phyloP scores from a whole-genome alignment of 1,139 yeast genomes.

The Suhomyces terraborum region DNA sequence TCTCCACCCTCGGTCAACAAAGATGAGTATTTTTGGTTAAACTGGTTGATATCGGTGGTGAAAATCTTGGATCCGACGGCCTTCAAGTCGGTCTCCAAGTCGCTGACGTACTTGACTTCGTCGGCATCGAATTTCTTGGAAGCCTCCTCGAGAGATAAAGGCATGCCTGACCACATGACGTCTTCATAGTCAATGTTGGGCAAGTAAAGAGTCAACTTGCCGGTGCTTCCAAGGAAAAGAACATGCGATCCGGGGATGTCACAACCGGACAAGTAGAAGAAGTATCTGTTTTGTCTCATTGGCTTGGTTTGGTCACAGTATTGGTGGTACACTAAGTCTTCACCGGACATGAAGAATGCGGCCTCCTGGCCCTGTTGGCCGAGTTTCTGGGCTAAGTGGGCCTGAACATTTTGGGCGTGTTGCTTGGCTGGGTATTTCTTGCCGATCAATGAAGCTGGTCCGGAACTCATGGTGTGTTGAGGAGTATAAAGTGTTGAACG shows the following conservation, averaged over 20 bases:
- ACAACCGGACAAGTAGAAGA: conserved; percentile 85
- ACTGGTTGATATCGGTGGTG: conserved; percentile 49
- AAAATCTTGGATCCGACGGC: conserved; percentile 25
- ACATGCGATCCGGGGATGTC: conserved; percentile 77
- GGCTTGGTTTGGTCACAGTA: conserved; percentile 81
- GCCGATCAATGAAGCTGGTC: conserved; percentile 18
- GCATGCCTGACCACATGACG: conserved; percentile 96
- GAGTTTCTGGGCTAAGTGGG: conserved; percentile 37
- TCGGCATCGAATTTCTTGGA: conserved; percentile 71
- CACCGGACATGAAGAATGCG: conserved; percentile 67
- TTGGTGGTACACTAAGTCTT: conserved; percentile 59
- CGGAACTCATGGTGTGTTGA: conserved; percentile 9
- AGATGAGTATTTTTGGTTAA: conserved; percentile 32
- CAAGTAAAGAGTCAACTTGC: conserved; percentile 67
- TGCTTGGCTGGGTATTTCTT: conserved; percentile 72
- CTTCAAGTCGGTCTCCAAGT: conserved; percentile 38
- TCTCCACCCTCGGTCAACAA: conserved; percentile 43
- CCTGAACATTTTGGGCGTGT: conserved; percentile 59
- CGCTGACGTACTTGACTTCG: conserved; percentile 63
- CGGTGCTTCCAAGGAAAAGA: conserved; percentile 54
- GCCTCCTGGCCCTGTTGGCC: conserved; percentile 23
- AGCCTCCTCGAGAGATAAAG: conserved; percentile 71
- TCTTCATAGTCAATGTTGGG: conserved; percentile 87
- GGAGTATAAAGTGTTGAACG: neutral
- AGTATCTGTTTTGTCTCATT: conserved; percentile 87